A percentile compares a stretch with the other conserved stretches of the same genome.
Evolutionary conservation across 805 yeast genomes (phyloP).

Genomic region (Pichia insulana): DNA sequence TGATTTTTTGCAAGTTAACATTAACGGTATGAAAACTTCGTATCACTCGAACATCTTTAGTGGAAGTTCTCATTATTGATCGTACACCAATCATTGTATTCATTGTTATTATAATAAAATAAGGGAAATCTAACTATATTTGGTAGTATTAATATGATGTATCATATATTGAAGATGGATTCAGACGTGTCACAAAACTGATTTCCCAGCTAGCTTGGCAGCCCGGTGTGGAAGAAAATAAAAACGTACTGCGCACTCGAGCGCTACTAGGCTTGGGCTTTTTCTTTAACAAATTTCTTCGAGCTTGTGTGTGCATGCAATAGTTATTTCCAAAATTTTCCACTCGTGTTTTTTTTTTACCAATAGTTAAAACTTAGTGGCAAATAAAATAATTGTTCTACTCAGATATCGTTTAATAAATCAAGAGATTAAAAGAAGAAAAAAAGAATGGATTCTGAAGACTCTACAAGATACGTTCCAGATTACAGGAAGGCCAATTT

Average conservation of each 20-base stretch:
- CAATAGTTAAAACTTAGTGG: neutral
- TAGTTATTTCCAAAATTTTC: neutral
- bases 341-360: neutral
- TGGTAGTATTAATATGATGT: no score
- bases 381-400: neutral
- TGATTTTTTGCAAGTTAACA: slow-evolving; percentile 10
- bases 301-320: no score
- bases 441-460: slow-evolving; percentile 54
- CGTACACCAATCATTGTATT: neutral
- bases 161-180: neutral
- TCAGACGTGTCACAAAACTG: neutral
- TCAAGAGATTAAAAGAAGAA: neutral
- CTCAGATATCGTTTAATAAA: neutral
- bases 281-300: no score
- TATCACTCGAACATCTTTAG: neutral
- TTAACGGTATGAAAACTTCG: slow-evolving; percentile 1
- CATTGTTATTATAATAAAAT: neutral
- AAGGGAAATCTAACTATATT: no score
- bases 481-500: slow-evolving; percentile 95
- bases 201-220: no score
- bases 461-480: slow-evolving; percentile 83
- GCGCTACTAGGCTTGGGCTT: no score
- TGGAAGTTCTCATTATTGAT: neutral
- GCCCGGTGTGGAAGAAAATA: no score
- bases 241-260: no score